phyloP scores from a whole-genome alignment of 78 protist species.

The Protostelium mycophagum region DNA sequence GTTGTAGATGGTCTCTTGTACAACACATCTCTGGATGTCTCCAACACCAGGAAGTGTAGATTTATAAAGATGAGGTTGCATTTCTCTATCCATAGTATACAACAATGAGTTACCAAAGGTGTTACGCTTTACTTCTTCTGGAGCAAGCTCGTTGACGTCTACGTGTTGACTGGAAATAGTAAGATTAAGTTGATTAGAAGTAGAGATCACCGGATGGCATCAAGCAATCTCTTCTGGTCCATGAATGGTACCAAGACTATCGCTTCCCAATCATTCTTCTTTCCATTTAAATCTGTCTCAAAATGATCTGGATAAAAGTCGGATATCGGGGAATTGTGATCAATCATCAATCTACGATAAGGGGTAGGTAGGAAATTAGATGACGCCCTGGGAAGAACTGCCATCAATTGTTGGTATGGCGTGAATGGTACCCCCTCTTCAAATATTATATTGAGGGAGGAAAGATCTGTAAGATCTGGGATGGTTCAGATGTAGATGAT shows the following conservation, averaged over 20 bases:
- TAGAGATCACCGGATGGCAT: constrained; percentile 14
- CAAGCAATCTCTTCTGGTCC: constrained; percentile 43
- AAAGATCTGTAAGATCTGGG: constrained; percentile 23
- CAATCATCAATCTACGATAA: constrained; percentile 39
- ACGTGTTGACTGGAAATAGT: neutral
- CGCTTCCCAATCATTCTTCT: constrained; percentile 76
- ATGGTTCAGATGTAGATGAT: neutral
- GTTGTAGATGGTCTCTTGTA: constrained; percentile 8
- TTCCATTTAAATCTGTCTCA: constrained; percentile 72
- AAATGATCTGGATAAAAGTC: constrained; percentile 78
- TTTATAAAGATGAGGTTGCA: constrained; percentile 10
- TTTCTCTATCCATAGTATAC: neutral
- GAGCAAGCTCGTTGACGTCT: constrained; percentile 10
- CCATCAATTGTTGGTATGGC: constrained; percentile 88
- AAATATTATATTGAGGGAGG: constrained; percentile 13
- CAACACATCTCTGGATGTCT: neutral
- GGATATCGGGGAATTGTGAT: constrained; percentile 42
- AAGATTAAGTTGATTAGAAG: neutral
- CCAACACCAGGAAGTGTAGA: constrained; percentile 23
- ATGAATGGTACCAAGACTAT: constrained; percentile 77
- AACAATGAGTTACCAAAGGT: constrained; percentile 2
- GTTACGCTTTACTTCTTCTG: constrained; percentile 12
- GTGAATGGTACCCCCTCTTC: constrained; percentile 71
- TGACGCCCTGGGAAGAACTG: constrained; percentile 83
- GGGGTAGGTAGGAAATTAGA: constrained; percentile 41